Base-by-base conservation (phyloP, 805 yeast genomes). In the Suhomyces tanzawaensis region DNA sequence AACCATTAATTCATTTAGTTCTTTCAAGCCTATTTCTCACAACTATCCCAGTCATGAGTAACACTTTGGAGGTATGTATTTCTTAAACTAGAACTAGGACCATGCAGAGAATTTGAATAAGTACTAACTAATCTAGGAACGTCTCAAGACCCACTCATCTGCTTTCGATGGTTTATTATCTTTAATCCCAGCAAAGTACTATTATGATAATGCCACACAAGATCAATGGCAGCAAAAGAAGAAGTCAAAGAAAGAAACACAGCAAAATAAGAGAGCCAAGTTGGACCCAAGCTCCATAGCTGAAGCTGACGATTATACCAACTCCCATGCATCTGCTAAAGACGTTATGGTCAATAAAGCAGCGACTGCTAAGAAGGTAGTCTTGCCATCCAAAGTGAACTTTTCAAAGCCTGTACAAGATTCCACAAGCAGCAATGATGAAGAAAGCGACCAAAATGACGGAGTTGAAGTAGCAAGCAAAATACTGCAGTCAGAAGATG, bases 191-290 rank as follows among this genome's bases (percentile, higher is more conserved):
- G 95, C 97, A 3, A 88, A 89, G 56, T 89, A 84, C 55, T 91
- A 91, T 59, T 89, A 86, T 58, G 96, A 90, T 59, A 96, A 85
- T 27, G 91, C 86, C 41, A 82, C 91, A 2, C 81, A 83, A 51
- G 82, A 82, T 36, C 97, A 91, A 63, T 90, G 97, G 97, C 81
- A 82, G 51, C 83, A 82, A 51, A 85, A 81, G 66, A 87, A 88
- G 68, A 77, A 81, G 62, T 62, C 79, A 21, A 85, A 83, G 50
- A 77, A 73, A 37, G 88, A 86, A 48, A 61, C 71, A 15, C 77
- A 71, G 47, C 71, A 66, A 36, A 79, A 76, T 46, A 85, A 84
- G 56, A 68, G 77, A 47, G 76, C 78, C 40, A 90, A 89, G 59
- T 71, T 90, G 42, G 89, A 88, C 56, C 95, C 96, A 0, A 73